These are phyloP conservation scores for Leccinum variicolor DNA, from an alignment of 768 basidiomycete species.

Conservation along the genomic window DNA sequence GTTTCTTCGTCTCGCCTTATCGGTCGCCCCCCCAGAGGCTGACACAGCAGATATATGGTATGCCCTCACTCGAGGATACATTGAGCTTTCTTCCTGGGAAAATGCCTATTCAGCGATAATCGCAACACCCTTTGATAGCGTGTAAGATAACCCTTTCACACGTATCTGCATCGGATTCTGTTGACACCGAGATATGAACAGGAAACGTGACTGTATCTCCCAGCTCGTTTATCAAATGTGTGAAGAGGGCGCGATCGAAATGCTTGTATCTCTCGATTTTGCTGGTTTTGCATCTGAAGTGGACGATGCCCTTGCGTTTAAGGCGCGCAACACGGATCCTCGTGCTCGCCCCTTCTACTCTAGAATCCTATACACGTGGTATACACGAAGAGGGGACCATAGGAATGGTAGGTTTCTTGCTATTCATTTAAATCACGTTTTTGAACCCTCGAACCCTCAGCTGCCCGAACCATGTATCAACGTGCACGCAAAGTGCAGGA, in stretches of 20 bases:
- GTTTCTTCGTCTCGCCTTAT: slow-evolving; percentile 80
- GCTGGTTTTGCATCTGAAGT: slow-evolving; percentile 82
- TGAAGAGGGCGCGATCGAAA: slow-evolving; percentile 77
- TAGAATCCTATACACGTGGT: slow-evolving; percentile 92
- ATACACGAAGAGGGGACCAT: slow-evolving; percentile 83
- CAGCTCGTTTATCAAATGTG: slow-evolving; percentile 91
- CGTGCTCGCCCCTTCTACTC: slow-evolving; percentile 82
- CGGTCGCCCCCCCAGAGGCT: slow-evolving; percentile 50
- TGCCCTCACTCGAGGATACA: slow-evolving; percentile 70
- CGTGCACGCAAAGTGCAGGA: slow-evolving; percentile 75
- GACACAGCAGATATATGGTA: slow-evolving; percentile 76
- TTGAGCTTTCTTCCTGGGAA: slow-evolving; percentile 73
- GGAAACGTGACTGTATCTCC: slow-evolving; percentile 78
- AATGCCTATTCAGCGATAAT: slow-evolving; percentile 84
- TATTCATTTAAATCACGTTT: slow-evolving; percentile 9
- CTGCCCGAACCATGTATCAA: slow-evolving; percentile 91
- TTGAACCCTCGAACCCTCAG: slow-evolving; percentile 43
- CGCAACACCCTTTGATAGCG: slow-evolving; percentile 66
- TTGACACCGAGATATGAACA: slow-evolving; percentile 31
- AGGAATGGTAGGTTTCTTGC: slow-evolving; percentile 67
- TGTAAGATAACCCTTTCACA: slow-evolving; percentile 52
- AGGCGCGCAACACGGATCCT: slow-evolving; percentile 92
- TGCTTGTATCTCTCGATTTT: slow-evolving; percentile 80
- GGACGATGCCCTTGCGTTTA: slow-evolving; percentile 84
- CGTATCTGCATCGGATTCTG: slow-evolving; percentile 4